Evolutionary conservation across 2,329 filamentous ascomycete species (phyloP).

Genomic region (Emericellopsis cladophorae): DNA sequence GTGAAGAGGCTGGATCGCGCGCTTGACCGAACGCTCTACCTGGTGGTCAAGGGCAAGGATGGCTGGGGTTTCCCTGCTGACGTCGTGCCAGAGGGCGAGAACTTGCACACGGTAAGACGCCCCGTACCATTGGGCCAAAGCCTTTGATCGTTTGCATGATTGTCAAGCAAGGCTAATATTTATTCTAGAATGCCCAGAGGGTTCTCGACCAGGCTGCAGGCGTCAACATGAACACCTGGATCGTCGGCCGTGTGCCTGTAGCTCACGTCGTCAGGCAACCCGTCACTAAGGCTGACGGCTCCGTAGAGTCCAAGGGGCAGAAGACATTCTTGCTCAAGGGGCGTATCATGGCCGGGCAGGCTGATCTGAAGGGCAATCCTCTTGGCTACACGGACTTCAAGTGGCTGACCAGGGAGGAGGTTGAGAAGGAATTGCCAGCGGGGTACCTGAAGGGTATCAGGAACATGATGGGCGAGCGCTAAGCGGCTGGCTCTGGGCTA

Average conservation of each 20-base stretch:
- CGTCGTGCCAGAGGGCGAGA: constrained; percentile 56
- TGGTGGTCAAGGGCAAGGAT: constrained; percentile 64
- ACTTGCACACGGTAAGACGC: constrained; percentile 63
- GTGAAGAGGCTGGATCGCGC: constrained; percentile 65
- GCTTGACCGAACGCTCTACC: constrained; percentile 73
- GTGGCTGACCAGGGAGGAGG: constrained; percentile 87
- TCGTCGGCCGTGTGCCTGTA: constrained; percentile 81
- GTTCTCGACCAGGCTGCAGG: constrained; percentile 68
- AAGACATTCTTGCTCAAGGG: constrained; percentile 96
- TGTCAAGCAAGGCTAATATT: too few relatives aligned
- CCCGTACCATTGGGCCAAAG: not conserved
- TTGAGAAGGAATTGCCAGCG: constrained; percentile 50
- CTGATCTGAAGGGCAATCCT: constrained; percentile 59
- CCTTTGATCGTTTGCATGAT: not conserved
- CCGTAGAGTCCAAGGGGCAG: constrained; percentile 41
- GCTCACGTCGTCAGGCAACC: constrained; percentile 58
- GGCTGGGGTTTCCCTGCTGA: constrained; percentile 80
- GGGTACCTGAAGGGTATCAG: constrained; percentile 64
- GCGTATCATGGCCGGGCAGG: constrained; percentile 94
- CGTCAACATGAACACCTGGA: constrained; percentile 97
- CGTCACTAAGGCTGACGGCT: constrained; percentile 27
- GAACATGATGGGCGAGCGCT: constrained; percentile 77
- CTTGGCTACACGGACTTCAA: constrained; percentile 71
- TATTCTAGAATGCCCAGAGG: constrained; percentile 61
- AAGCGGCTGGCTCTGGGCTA: constrained; percentile 7